A percentile compares a stretch with the other conserved stretches of the same genome.
Conservation (phyloP, 2,329 filamentous ascomycete species). For the Ascochyta viciae-villosae region DNA sequence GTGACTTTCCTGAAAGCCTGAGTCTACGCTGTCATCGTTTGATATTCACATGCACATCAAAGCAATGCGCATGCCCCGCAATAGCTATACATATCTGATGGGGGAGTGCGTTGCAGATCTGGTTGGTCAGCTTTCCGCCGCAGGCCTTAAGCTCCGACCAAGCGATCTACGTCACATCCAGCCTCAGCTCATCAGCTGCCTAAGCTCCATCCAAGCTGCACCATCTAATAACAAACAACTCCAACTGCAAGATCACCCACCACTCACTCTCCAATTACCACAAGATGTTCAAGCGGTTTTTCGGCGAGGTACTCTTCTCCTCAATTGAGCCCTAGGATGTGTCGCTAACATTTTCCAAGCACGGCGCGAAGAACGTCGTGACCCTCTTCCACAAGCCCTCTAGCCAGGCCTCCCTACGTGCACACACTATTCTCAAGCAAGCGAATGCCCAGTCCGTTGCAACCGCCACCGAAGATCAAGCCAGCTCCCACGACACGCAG, state of each 20-base stretch:
- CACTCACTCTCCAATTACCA: conserved; percentile 2
- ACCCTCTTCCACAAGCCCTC: conserved; percentile 93
- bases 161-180: conserved; percentile 37
- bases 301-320: conserved; percentile 51
- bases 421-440: conserved; percentile 80
- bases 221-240: conserved; percentile 19
- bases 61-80: conserved; percentile 7
- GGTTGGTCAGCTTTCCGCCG: conserved; percentile 16
- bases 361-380: conserved; percentile 74
- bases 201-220: conserved; percentile 24
- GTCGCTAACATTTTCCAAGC: conserved; percentile 40
- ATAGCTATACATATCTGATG: neutral
- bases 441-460: conserved; percentile 72
- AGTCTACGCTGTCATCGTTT: neutral
- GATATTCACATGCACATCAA: conserved; percentile 1
- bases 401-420: conserved; percentile 74
- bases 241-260: conserved; percentile 3
- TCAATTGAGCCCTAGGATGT: conserved; percentile 6
- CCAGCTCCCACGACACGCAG: conserved; percentile 69
- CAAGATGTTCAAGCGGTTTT: conserved; percentile 56
- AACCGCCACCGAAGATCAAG: conserved; percentile 76
- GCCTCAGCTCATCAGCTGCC: conserved; percentile 30
- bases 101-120: conserved; percentile 10
- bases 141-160: conserved; percentile 21
- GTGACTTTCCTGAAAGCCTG: neutral